Evolutionary conservation across 805 yeast genomes (phyloP).

Genomic region (Wickerhamiella bombiphila): DNA sequence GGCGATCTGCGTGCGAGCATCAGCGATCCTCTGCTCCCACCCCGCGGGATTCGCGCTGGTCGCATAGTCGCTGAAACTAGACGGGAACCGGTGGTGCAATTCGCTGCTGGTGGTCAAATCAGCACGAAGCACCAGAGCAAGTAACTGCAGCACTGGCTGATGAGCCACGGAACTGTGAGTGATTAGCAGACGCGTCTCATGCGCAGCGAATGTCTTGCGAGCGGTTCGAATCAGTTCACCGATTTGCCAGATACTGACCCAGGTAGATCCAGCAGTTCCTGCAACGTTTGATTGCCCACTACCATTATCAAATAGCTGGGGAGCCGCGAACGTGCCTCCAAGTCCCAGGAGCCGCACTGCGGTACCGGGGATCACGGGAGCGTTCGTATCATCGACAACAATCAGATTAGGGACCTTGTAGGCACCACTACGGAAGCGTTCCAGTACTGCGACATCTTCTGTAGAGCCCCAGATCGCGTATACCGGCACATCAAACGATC

Average conservation of each 20-base stretch:
- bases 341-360: slow-evolving; percentile 48
- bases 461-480: slow-evolving; percentile 66
- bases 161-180: slow-evolving; percentile 59
- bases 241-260: slow-evolving; percentile 59
- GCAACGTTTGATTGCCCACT: slow-evolving; percentile 34
- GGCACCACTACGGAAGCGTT: slow-evolving; percentile 42
- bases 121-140: slow-evolving; percentile 50
- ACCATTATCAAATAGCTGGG: slow-evolving; percentile 55
- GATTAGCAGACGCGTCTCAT: slow-evolving; percentile 44
- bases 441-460: slow-evolving; percentile 56
- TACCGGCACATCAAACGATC: slow-evolving; percentile 41
- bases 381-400: slow-evolving; percentile 40
- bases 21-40: slow-evolving; percentile 4
- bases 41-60: slow-evolving; percentile 34
- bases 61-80: slow-evolving; percentile 54
- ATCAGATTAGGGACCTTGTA: slow-evolving; percentile 41
- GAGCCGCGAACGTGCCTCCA: slow-evolving; percentile 57
- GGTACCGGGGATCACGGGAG: slow-evolving; percentile 23
- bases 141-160: slow-evolving; percentile 53
- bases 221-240: slow-evolving; percentile 47
- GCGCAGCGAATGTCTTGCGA: slow-evolving; percentile 25
- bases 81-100: slow-evolving; percentile 53
- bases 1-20: slow-evolving; percentile 2
- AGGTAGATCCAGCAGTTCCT: slow-evolving; percentile 52
- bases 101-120: slow-evolving; percentile 65